Conservation (phyloP, 2,329 filamentous ascomycete species). For the Scopulariopsis brevicaulis region DNA sequence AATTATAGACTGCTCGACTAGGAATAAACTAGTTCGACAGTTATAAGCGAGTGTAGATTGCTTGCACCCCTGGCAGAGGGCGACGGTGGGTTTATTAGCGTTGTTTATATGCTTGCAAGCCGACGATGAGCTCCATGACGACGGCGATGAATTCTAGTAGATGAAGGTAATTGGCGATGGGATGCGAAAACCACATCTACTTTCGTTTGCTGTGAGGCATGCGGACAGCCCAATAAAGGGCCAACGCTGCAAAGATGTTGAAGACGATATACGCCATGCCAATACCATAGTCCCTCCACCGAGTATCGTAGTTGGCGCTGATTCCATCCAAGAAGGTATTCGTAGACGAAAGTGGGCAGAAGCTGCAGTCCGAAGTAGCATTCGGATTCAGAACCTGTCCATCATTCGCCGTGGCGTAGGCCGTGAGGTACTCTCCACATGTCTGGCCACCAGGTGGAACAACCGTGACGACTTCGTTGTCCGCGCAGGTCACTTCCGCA, state of each 20-base stretch:
- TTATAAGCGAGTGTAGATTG: too few species aligned
- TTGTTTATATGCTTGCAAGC: too few species aligned
- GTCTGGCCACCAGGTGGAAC: conserved; percentile 37
- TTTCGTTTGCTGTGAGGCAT: conserved; percentile 49
- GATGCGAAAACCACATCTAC: too few species aligned
- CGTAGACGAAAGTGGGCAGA: conserved; percentile 38
- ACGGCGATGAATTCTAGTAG: too few species aligned
- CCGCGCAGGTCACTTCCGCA: conserved; percentile 51
- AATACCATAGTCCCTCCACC: conserved; percentile 60
- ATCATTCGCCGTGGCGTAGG: conserved; percentile 34
- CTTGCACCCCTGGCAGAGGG: too few species aligned
- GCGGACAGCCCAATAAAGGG: conserved; percentile 42
- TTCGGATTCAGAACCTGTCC: conserved; percentile 40
- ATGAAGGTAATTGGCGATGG: conserved; percentile 69
- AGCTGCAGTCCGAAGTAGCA: conserved; percentile 40
- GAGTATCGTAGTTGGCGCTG: conserved; percentile 39
- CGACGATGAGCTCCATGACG: too few species aligned
- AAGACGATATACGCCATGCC: conserved; percentile 48
- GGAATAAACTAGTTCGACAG: too few species aligned
- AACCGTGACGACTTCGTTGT: conserved; percentile 60
- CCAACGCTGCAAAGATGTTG: conserved; percentile 41
- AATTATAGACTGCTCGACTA: too few species aligned
- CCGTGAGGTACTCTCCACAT: conserved; percentile 46
- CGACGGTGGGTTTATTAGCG: too few species aligned
- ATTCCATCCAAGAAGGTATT: conserved; percentile 37